These are phyloP conservation scores for Linum tenue DNA, from an alignment of 345 rosid genomes.

Conservation along the genomic window DNA sequence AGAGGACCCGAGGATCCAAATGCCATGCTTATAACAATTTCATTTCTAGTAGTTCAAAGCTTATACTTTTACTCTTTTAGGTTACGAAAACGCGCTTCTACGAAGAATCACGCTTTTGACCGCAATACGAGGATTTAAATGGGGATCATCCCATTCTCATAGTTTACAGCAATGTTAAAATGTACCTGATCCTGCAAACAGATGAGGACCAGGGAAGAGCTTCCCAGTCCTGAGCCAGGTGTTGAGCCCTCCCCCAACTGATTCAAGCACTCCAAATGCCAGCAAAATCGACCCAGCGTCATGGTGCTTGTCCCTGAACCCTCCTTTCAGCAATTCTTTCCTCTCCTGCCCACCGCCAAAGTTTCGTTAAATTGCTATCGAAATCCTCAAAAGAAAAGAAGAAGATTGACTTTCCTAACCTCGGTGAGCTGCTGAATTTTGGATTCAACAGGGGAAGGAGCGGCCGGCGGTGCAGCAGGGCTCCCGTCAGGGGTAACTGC, in stretches of 20 bases:
- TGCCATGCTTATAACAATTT: no score
- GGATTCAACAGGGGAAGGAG: constrained; percentile 45
- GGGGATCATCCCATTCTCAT: background rate
- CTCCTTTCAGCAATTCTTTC: constrained; percentile 58
- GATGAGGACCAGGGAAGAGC: constrained; percentile 97
- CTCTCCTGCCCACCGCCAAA: constrained; percentile 35
- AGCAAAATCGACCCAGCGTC: constrained; percentile 77
- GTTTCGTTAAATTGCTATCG: background rate
- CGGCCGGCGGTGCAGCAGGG: constrained; percentile 25
- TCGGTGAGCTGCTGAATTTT: constrained; percentile 57
- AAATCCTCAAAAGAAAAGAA: no score
- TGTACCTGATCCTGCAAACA: constrained; percentile 81
- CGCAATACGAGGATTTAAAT: no score
- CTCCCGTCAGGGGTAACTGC: constrained; percentile 57
- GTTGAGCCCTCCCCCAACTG: constrained; percentile 68
- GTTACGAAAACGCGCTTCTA: no score
- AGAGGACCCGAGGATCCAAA: background rate
- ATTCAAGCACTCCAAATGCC: constrained; percentile 77
- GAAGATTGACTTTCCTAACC: constrained; percentile 16
- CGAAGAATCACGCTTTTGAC: background rate
- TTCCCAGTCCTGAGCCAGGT: constrained; percentile 81
- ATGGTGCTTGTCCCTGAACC: constrained; percentile 67
- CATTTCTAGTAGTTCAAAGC: no score
- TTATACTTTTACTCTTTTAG: no score
- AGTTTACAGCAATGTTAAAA: background rate